A percentile compares a stretch with the other conserved stretches of the same genome.
Evolutionary conservation across 2,329 filamentous ascomycete species (phyloP).

Genomic region (Dissoconium aciculare): DNA sequence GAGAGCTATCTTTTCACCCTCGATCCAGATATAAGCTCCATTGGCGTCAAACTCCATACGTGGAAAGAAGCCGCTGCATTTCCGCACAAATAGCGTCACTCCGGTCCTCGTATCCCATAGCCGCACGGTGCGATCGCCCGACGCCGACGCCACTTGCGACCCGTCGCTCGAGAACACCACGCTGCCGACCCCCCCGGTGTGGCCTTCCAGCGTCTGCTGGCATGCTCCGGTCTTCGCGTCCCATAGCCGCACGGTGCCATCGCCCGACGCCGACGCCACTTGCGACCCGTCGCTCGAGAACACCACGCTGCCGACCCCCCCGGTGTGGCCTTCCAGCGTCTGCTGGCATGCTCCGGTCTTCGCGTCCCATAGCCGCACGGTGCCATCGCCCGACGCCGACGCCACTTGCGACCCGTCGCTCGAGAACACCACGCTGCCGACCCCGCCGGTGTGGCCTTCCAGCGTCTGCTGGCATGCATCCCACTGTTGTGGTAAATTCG

Average conservation of each 20-base stretch:
- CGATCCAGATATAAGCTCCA: background rate
- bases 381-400: background rate
- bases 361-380: background rate
- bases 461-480: slow-evolving; percentile 1
- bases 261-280: background rate
- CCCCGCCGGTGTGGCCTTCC: background rate
- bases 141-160: slow-evolving; percentile 1
- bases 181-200: background rate
- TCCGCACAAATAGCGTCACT: slow-evolving; percentile 1
- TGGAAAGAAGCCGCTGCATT: slow-evolving; percentile 1
- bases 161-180: slow-evolving; percentile 1
- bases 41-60: background rate
- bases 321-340: slow-evolving; percentile 1
- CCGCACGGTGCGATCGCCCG: background rate
- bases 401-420: slow-evolving; percentile 1
- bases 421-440: background rate
- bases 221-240: background rate
- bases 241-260: background rate
- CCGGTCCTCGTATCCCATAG: background rate
- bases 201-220: slow-evolving; percentile 1
- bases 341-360: background rate
- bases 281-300: slow-evolving; percentile 1
- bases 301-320: background rate
- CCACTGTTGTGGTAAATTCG: slow-evolving; percentile 1
- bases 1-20: slow-evolving; percentile 1